Conservation (phyloP, 148 eudicot species). For the Rhododendron mucronatum region DNA sequence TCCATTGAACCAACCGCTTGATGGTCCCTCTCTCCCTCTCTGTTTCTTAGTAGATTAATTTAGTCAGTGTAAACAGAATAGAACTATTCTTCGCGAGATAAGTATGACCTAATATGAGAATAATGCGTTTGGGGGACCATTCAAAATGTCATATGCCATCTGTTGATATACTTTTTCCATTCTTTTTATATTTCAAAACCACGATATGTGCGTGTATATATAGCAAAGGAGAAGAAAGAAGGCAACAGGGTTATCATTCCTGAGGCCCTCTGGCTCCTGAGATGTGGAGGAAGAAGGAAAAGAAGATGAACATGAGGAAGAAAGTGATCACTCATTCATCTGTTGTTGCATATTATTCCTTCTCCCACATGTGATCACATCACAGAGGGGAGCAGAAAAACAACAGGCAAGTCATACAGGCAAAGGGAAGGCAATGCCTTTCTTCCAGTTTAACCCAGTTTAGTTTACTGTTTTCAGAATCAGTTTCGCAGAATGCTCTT, state of each 20-base stretch:
- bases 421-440: constrained; percentile 97
- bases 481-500: not conserved
- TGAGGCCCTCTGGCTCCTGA: not conserved
- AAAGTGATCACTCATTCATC: not conserved
- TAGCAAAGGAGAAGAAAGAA: not conserved
- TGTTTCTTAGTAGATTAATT: not conserved
- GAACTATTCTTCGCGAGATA: constrained; percentile 5
- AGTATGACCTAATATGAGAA: constrained; percentile 9
- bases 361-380: not conserved
- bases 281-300: constrained; percentile 29
- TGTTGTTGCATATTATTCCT: not conserved
- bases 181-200: not conserved
- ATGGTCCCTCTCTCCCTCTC: not conserved
- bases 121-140: constrained; percentile 19
- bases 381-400: not conserved
- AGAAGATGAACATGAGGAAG: constrained; percentile 4
- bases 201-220: not conserved
- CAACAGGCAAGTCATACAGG: constrained; percentile 70
- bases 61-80: not conserved
- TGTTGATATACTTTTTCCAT: not conserved
- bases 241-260: not conserved
- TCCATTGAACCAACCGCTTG: not conserved
- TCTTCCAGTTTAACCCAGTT: constrained; percentile 47
- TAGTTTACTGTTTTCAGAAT: not conserved
- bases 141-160: constrained; percentile 4